Conservation (phyloP, 352 stramenopile genomes). For the Detonula confervacea region DNA sequence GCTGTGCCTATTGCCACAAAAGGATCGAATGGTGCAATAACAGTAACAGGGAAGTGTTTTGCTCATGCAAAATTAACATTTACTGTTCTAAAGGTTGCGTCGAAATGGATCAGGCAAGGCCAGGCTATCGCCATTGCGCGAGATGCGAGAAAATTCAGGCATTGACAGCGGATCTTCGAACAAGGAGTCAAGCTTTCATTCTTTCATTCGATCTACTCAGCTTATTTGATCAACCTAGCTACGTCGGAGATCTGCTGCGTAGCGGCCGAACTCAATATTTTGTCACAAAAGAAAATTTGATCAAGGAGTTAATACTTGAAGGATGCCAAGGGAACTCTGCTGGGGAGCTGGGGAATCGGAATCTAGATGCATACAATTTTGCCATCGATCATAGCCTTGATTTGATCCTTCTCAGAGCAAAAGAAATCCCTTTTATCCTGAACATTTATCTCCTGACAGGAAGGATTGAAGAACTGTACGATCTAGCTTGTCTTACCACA, state of each 20-base stretch:
- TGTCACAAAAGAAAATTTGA: background rate
- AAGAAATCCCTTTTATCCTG: background rate
- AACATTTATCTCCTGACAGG: slow-evolving; percentile 34
- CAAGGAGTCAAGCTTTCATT: background rate
- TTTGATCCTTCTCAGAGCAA: background rate
- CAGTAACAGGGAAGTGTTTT: no score
- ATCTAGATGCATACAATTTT: slow-evolving; percentile 10
- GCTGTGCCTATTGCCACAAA: no score
- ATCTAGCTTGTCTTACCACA: slow-evolving; percentile 20
- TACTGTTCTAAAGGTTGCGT: no score
- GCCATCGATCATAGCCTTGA: slow-evolving; percentile 9
- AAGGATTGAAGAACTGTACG: slow-evolving; percentile 21
- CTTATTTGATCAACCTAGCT: background rate
- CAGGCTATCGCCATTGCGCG: no score
- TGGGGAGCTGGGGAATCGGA: background rate
- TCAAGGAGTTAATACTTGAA: slow-evolving; percentile 19
- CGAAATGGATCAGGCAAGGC: no score
- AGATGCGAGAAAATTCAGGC: background rate
- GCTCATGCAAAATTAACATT: no score
- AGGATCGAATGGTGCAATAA: no score
- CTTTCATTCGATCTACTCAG: background rate
- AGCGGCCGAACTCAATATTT: slow-evolving; percentile 6
- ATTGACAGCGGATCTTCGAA: background rate
- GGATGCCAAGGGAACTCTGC: background rate
- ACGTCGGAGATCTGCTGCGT: background rate